phyloP scores from a whole-genome alignment of 495 filamentous ascomycete species.

The Bryoglossum gracile region DNA sequence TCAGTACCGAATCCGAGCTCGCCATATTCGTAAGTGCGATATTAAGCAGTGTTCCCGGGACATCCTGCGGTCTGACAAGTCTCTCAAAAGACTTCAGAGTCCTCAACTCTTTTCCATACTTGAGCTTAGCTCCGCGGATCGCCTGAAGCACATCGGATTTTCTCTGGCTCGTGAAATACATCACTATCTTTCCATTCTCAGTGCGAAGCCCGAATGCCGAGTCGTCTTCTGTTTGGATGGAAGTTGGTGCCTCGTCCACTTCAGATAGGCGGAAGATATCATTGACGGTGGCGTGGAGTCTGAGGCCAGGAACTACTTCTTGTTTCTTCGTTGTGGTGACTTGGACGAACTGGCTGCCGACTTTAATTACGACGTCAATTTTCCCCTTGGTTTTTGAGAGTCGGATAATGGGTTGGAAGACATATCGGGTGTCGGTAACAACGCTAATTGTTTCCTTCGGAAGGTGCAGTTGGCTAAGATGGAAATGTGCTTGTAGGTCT shows the following conservation, averaged over 20 bases:
- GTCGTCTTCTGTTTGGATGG: slow-evolving; percentile 56
- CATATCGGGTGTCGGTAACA: slow-evolving; percentile 52
- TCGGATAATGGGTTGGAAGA: slow-evolving; percentile 55
- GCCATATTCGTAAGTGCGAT: slow-evolving; percentile 57
- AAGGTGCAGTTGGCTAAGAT: slow-evolving; percentile 52
- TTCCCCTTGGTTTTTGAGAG: slow-evolving; percentile 59
- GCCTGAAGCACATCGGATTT: slow-evolving; percentile 53
- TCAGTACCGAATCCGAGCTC: slow-evolving; percentile 46
- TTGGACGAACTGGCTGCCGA: slow-evolving; percentile 60
- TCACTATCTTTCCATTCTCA: slow-evolving; percentile 58
- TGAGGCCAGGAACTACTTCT: slow-evolving; percentile 51
- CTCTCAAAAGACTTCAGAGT: slow-evolving; percentile 50
- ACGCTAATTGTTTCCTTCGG: slow-evolving; percentile 62
- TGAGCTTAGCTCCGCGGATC: slow-evolving; percentile 50
- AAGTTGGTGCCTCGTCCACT: slow-evolving; percentile 54
- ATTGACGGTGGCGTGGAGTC: slow-evolving; percentile 53
- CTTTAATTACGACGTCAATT: slow-evolving; percentile 57
- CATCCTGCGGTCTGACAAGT: slow-evolving; percentile 57
- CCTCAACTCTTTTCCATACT: slow-evolving; percentile 51
- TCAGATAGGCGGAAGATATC: slow-evolving; percentile 60
- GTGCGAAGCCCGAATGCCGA: slow-evolving; percentile 59
- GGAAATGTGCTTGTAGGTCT: slow-evolving; percentile 57
- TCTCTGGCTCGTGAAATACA: slow-evolving; percentile 58
- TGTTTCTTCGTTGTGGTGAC: slow-evolving; percentile 60
- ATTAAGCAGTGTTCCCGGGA: slow-evolving; percentile 58